Evolutionary conservation across 306 rosid species (phyloP).

Genomic region (Pyrus communis): DNA sequence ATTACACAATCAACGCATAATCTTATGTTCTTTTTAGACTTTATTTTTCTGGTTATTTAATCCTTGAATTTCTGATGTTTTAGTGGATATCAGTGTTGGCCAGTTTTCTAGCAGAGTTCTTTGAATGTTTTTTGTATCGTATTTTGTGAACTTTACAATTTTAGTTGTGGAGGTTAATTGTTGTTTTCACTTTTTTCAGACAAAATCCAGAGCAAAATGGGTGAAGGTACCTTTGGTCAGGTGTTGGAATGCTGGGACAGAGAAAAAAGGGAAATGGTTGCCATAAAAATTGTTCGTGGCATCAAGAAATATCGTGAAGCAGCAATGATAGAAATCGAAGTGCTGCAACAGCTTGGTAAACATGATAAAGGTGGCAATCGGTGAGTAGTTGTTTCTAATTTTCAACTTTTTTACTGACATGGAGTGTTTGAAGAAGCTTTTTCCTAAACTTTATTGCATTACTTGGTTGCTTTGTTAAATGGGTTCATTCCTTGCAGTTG

Average conservation of each 20-base stretch:
- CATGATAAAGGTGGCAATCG: slow-evolving; percentile 89
- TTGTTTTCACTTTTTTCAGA: slow-evolving; percentile 33
- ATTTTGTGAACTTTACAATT: not conserved
- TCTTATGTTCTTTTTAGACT: not conserved
- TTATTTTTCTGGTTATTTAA: not conserved
- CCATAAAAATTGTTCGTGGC: slow-evolving; percentile 86
- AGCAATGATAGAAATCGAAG: slow-evolving; percentile 96
- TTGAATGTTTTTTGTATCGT: not conserved
- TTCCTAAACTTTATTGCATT: slow-evolving; percentile 8
- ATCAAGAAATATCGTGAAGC: slow-evolving; percentile 86
- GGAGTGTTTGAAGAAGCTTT: not conserved
- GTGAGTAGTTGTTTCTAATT: slow-evolving; percentile 33
- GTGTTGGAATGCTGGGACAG: slow-evolving; percentile 98
- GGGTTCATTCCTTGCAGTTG: slow-evolving; percentile 99
- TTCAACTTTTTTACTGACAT: not conserved
- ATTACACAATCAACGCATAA: slow-evolving; percentile 25
- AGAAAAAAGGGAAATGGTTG: slow-evolving; percentile 87
- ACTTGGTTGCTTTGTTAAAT: slow-evolving; percentile 51
- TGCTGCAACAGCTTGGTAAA: slow-evolving; percentile 83
- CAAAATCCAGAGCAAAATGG: slow-evolving; percentile 86
- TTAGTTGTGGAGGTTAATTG: not conserved
- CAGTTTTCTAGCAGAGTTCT: not conserved
- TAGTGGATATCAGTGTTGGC: not conserved
- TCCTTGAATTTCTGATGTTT: not conserved
- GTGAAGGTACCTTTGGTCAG: slow-evolving; percentile 98